These are phyloP conservation scores for Daldinia decipiens DNA, from an alignment of 495 filamentous ascomycete genomes.

Conservation along the genomic window DNA sequence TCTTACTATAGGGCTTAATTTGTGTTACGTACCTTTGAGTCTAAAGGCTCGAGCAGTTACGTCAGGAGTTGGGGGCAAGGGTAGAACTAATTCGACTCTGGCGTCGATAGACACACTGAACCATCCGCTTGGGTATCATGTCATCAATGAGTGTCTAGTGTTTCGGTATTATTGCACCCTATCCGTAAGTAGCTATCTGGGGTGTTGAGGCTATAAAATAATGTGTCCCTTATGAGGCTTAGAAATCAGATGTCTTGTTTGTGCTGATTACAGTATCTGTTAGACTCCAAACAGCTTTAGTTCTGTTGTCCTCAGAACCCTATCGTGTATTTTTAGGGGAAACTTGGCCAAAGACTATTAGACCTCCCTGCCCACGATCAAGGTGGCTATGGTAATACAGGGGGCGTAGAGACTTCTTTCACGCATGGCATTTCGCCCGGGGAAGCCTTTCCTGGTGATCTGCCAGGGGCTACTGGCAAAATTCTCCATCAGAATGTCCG, in stretches of 20 bases:
- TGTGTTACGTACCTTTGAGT: constrained; percentile 15
- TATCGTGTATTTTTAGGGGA: constrained; percentile 3
- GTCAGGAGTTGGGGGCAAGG: constrained; percentile 24
- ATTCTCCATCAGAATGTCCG: constrained; percentile 8
- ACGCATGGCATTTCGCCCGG: constrained; percentile 11
- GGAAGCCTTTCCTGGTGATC: constrained; percentile 2
- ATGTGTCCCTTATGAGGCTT: constrained; percentile 21
- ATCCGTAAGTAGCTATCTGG: constrained; percentile 1
- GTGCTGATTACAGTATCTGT: constrained; percentile 17
- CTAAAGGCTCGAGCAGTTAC: constrained; percentile 6
- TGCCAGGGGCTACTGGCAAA: not conserved
- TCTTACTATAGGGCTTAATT: constrained; percentile 19
- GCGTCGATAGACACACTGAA: not conserved
- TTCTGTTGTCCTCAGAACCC: constrained; percentile 10
- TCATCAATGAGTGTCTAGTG: constrained; percentile 13
- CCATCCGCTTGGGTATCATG: constrained; percentile 1
- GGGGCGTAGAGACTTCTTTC: constrained; percentile 25
- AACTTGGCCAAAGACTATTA: constrained; percentile 8
- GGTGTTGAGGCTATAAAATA: constrained; percentile 5
- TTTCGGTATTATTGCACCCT: constrained; percentile 8
- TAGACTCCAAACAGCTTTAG: constrained; percentile 1
- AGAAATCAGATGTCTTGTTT: constrained; percentile 18
- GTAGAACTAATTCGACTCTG: constrained; percentile 2
- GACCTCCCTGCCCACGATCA: constrained; percentile 4
- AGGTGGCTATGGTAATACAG: constrained; percentile 23